Evolutionary conservation across 2,329 filamentous ascomycete species (phyloP), one percentile per base, ranked within the genome.

Genomic region (Endoconidiophora laricicola): DNA sequence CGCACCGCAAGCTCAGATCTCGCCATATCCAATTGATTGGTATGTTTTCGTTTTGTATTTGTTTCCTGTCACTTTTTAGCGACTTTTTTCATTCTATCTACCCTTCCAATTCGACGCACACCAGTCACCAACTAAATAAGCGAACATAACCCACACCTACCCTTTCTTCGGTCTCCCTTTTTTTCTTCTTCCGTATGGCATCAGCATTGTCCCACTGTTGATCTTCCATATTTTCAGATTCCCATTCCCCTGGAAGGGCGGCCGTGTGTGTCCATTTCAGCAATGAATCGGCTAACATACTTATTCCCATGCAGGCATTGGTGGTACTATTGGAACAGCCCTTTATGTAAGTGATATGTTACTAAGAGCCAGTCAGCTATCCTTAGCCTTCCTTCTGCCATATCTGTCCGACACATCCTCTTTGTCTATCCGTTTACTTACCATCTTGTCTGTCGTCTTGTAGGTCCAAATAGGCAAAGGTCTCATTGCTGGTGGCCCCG

Each of bases 261-360:
- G 4, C 29, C 9, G 29, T 33, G 29, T 12, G 29, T 33, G 29
- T 12, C 29, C 29, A 7, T 33, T 6, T 3, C 10, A 33, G 29
- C 29, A 33, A 33, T 33, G 2, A 12, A 45, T 16, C 29, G 2
- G 29, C 43, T 12, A 16, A 18, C 24, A 24, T 16, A 5, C 12
- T 33, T 26, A 33, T 40, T 33, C 20, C n/a, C 29, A 33, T 33
- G 29, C 23, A 48, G 76, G 72, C 29, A 80, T 81, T 52, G 78
- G 77, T 38, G 78, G 76, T 0, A 79, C 76, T 5, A 79, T 81
- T 54, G 77, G 78, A 16, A 81, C 75, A 1, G 74, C 72, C 14
- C 63, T 79, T 2, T 78, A 70, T 58, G 72, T 78, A 57, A 55
- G 61, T 37, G 5, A 37, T 9, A 29, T 6, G 18, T 20, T 47